Base-by-base conservation (phyloP, 2,329 filamentous ascomycete species). In the Botrytis medusae region DNA sequence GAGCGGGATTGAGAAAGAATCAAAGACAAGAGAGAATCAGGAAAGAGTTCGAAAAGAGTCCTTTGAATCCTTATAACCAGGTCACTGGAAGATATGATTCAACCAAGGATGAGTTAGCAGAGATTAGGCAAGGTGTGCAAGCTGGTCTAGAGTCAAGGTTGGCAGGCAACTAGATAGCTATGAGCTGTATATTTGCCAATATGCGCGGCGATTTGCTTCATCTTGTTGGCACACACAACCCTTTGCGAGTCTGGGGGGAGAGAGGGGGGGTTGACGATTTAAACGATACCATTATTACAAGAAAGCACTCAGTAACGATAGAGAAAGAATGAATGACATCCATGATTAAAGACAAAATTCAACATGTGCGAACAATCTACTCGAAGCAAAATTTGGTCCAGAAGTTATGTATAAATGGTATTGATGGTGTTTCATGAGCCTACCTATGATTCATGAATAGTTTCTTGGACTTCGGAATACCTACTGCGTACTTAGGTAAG, bases 21-120 rank as follows among this genome's bases (percentile, higher is more conserved):
- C 95, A 98, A 87, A 92, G 93, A 83, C 91, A 95, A 79, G 92
- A 95, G 76, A 87, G 91, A 80, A 93, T 97, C 77, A 84, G 89
- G 75, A 97, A 97, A 86, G 96, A 98, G 84, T 99, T 98, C 82
- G 92, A 97, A 83, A 97, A 94, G 86, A 93, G 92, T 80, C 91
- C 93, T 1, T 95, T 98, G 79, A 99, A 99, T 82, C 96, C 96
- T 22, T 96, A 97, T 84, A 97, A 97, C 84, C 93, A 97, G 84
- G 90, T 91, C 25, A 89, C 86, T 69, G 93, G 90, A 2, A 83
- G 86, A 4, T 97, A 94, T 83, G 93, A 99, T 83, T 89, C 93
- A 71, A 88, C 87, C 34, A 92, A 89, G 83, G 93, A 94, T 6
- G 95, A 99, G 79, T 79, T 97, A 62, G 86, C 86, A 67, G 86